Evolutionary conservation across 331 rosid species (phyloP).

Genomic region (Spiraea crenata): DNA sequence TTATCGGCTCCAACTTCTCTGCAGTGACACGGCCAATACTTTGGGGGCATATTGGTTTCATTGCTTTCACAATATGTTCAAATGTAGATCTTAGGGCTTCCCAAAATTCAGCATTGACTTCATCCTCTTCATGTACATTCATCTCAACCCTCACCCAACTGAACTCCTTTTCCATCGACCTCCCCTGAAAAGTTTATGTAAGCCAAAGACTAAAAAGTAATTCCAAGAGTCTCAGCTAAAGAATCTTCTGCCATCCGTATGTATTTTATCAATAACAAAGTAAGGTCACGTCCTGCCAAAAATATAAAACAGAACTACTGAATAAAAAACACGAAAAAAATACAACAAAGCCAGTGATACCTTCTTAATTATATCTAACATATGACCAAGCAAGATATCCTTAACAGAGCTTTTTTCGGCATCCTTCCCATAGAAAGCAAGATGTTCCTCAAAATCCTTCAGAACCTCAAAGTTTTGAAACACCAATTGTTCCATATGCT

Average conservation of each 20-base stretch:
- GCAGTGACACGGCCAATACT: conserved; percentile 26
- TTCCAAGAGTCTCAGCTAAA: neutral
- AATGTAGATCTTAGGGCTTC: conserved; percentile 46
- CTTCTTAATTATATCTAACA: conserved; percentile 57
- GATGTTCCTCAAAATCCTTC: conserved; percentile 44
- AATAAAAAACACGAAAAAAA: neutral
- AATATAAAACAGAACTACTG: neutral
- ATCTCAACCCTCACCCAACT: conserved; percentile 22
- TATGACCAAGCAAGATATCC: conserved; percentile 53
- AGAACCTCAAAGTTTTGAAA: conserved; percentile 54
- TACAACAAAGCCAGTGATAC: conserved; percentile 22
- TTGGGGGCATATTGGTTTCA: conserved; percentile 43
- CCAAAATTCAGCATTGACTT: conserved; percentile 33
- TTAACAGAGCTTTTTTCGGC: conserved; percentile 47
- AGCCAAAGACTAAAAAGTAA: neutral
- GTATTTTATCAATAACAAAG: neutral
- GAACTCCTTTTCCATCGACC: conserved; percentile 55
- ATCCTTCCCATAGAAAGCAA: conserved; percentile 27
- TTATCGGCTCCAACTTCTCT: conserved; percentile 47
- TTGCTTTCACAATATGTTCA: conserved; percentile 41
- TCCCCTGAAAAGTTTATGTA: conserved; percentile 44
- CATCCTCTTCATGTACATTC: conserved; percentile 13
- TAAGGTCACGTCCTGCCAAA: neutral
- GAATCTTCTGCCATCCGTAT: neutral
- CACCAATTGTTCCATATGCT: conserved; percentile 57